Conservation (phyloP, 2,329 filamentous ascomycete genomes). For the Aspergillus spinulosporus region DNA sequence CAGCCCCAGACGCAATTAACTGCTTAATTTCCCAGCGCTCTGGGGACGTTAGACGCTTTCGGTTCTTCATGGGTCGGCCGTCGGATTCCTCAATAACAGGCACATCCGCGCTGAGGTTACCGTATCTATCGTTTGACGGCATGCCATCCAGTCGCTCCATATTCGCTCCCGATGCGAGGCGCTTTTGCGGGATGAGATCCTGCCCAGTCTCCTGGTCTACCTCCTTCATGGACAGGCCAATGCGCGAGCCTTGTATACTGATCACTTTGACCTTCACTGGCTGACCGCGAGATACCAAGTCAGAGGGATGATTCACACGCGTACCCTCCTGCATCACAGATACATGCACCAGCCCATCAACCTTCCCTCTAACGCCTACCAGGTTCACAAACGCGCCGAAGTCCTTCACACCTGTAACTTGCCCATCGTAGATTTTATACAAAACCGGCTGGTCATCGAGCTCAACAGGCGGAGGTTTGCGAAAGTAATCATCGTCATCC, state of each 20-base stretch:
- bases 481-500: conserved; percentile 60
- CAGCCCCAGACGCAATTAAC: conserved; percentile 90
- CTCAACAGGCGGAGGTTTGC: conserved; percentile 67
- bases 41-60: conserved; percentile 93
- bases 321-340: conserved; percentile 82
- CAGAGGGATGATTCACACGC: conserved; percentile 87
- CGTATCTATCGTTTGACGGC: conserved; percentile 56
- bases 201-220: conserved; percentile 86
- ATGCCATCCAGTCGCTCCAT: conserved; percentile 72
- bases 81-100: conserved; percentile 65
- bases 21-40: conserved; percentile 98
- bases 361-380: conserved; percentile 80
- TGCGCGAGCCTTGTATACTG: conserved; percentile 76
- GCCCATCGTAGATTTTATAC: conserved; percentile 86
- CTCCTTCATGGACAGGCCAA: conserved; percentile 95
- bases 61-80: conserved; percentile 60
- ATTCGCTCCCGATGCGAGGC: conserved; percentile 87
- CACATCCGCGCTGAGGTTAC: conserved; percentile 53
- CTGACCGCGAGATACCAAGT: conserved; percentile 78
- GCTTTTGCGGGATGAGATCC: conserved; percentile 75
- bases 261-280: conserved; percentile 89
- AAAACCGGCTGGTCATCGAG: conserved; percentile 78
- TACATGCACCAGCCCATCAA: conserved; percentile 91
- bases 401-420: conserved; percentile 88
- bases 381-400: conserved; percentile 95